Evolutionary conservation across 2,329 filamentous ascomycete species (phyloP).

Genomic region (Microcyclosporella mali): DNA sequence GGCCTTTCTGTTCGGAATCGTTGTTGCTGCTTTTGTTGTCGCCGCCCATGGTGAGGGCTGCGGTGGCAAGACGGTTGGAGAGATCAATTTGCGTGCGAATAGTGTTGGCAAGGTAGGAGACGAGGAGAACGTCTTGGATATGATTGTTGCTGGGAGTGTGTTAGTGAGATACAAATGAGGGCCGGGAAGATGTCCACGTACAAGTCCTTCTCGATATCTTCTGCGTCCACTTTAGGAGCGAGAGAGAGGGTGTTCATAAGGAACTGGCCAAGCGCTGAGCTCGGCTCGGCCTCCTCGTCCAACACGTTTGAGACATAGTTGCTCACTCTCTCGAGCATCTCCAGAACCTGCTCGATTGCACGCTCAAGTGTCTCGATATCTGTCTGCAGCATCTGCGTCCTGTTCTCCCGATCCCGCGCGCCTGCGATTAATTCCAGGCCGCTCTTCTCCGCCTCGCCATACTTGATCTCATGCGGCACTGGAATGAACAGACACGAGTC

Average conservation of each 20-base stretch:
- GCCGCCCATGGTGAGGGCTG: slow-evolving; percentile 44
- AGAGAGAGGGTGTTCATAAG: slow-evolving; percentile 88
- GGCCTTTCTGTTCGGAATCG: slow-evolving; percentile 18
- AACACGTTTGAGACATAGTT: slow-evolving; percentile 90
- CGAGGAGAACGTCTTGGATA: slow-evolving; percentile 96
- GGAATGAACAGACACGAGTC: slow-evolving; percentile 97
- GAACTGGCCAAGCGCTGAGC: slow-evolving; percentile 87
- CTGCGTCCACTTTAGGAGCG: slow-evolving; percentile 86
- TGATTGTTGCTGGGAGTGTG: slow-evolving; percentile 72
- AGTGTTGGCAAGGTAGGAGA: slow-evolving; percentile 96
- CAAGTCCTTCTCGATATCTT: slow-evolving; percentile 93
- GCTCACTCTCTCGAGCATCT: slow-evolving; percentile 83
- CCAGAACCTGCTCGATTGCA: slow-evolving; percentile 78
- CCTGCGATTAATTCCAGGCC: slow-evolving; percentile 77
- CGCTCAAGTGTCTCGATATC: slow-evolving; percentile 86
- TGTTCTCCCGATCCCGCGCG: slow-evolving; percentile 71
- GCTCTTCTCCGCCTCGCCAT: slow-evolving; percentile 70
- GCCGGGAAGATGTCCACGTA: slow-evolving; percentile 36
- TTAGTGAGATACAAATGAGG: slow-evolving; percentile 13
- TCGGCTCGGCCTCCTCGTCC: slow-evolving; percentile 86
- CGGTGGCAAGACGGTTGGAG: slow-evolving; percentile 81
- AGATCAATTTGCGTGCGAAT: slow-evolving; percentile 98
- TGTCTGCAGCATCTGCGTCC: slow-evolving; percentile 66
- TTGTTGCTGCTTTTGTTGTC: slow-evolving; percentile 18
- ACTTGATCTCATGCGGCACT: slow-evolving; percentile 89